Base-by-base conservation (phyloP, 306 rosid genomes). In the Boehmeria nivea region DNA sequence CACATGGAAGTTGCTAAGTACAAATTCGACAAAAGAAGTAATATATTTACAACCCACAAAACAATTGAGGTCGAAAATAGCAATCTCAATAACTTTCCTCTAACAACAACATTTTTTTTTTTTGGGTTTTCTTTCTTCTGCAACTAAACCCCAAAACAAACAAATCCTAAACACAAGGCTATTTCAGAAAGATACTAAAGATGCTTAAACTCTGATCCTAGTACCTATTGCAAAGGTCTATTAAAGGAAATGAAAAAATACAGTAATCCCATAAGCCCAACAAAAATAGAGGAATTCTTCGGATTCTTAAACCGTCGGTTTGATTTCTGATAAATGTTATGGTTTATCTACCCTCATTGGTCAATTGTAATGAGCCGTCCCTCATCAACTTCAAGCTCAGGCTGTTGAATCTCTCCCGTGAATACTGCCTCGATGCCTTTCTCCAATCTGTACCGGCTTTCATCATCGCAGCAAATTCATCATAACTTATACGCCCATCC, bases 401-500 rank as follows among this genome's bases (percentile, higher is more conserved):
- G 57, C 59, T 79, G 76, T 75, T 79, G 54, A 79, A 79, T 68
- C 79, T 75, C 61, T 79, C 85, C 38, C 85, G 73, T 7, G 85
- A 79, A 58, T 79, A 79, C 66, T 79, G 85, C 27, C 85, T 75
- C 1, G 85, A 76, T 44, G 93, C 97, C 61, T 89, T 89, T 78
- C 95, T 81, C 97, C 97, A 86, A 71, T 89, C 97, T 22, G 94
- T 89, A 36, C 97, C 94, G 2, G 95, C 81, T 70, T 86, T 89
- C 97, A 89, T 89, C 97, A 89, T 89, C 27, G 72, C 79, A 33
- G 78, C 89, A 77, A 89, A 89, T 59, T 89, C 97, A 50, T 77
- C 87, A 12, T 86, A 86, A 61, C 97, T 85, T 54, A 89, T 89
- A 66, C 72, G 77, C 66, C 97, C 97, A 66, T 89, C 97, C 97